A percentile compares a stretch with the other conserved stretches of the same genome.
Evolutionary conservation across 257 asterid genomes (phyloP).

Genomic region (Salvia miltiorrhiza): DNA sequence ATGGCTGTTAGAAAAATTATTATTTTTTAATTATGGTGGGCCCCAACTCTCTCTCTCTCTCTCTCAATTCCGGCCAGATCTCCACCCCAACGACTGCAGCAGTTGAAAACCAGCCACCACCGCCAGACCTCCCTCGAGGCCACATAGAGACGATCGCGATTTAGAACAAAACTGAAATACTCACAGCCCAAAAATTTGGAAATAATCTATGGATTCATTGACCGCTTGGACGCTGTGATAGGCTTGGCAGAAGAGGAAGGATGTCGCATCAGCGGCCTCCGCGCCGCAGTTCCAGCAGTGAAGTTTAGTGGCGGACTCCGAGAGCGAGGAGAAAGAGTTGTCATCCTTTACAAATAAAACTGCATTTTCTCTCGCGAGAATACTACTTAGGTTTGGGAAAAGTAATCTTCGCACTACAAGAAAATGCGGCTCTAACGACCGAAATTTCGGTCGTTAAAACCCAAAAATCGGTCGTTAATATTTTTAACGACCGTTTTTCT

Average conservation of each 20-base stretch:
- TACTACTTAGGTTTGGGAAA: constrained; percentile 17
- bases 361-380: constrained; percentile 8
- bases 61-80: too few species aligned
- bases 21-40: too few species aligned
- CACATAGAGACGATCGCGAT: background rate
- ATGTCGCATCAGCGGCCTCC: constrained; percentile 30
- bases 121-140: too few species aligned
- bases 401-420: too few species aligned
- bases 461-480: too few species aligned
- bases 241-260: constrained; percentile 69
- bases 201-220: constrained; percentile 58
- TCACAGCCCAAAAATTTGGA: constrained; percentile 79
- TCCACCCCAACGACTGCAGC: too few species aligned
- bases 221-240: constrained; percentile 77
- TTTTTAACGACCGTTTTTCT: too few species aligned
- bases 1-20: too few species aligned
- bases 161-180: constrained; percentile 16
- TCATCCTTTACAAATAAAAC: constrained; percentile 8
- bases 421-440: too few species aligned
- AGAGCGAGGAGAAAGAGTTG: constrained; percentile 38
- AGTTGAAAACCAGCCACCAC: too few species aligned
- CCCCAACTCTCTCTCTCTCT: too few species aligned
- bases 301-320: constrained; percentile 24
- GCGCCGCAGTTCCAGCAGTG: constrained; percentile 81
- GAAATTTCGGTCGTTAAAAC: too few species aligned